A percentile compares a stretch with the other conserved stretches of the same genome.
phyloP scores from a whole-genome alignment of 306 rosid genomes.

The Urtica urens region DNA sequence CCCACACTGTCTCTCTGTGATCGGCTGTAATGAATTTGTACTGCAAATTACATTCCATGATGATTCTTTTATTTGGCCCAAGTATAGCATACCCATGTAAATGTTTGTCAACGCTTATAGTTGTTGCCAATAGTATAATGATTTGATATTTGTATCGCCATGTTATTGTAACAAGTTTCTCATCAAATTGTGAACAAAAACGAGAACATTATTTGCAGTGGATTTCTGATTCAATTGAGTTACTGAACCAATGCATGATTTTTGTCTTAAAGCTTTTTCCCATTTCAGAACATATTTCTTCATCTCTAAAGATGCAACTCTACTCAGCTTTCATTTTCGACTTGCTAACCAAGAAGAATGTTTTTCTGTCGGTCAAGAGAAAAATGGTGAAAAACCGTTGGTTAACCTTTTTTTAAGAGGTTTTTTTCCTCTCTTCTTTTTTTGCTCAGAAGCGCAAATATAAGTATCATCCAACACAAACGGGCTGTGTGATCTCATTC shows the following conservation, averaged over 20 bases:
- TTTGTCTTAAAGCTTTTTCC: background rate
- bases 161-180: background rate
- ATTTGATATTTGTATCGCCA: background rate
- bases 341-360: too few species aligned
- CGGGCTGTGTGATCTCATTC: too few species aligned
- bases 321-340: too few species aligned
- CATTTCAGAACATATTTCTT: too few species aligned
- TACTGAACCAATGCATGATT: background rate
- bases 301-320: too few species aligned
- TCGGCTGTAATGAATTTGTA: background rate
- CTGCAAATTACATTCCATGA: background rate
- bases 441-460: too few species aligned
- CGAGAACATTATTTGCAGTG: too few species aligned
- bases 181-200: background rate
- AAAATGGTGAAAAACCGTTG: too few species aligned
- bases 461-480: too few species aligned
- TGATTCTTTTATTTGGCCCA: constrained; percentile 7
- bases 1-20: background rate
- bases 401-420: too few species aligned
- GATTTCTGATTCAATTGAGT: background rate
- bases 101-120: background rate
- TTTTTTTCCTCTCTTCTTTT: too few species aligned
- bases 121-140: background rate
- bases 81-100: background rate
- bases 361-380: too few species aligned